These are phyloP conservation scores for Tricholoma saponaceum DNA, from an alignment of 768 basidiomycete species.

Conservation along the genomic window DNA sequence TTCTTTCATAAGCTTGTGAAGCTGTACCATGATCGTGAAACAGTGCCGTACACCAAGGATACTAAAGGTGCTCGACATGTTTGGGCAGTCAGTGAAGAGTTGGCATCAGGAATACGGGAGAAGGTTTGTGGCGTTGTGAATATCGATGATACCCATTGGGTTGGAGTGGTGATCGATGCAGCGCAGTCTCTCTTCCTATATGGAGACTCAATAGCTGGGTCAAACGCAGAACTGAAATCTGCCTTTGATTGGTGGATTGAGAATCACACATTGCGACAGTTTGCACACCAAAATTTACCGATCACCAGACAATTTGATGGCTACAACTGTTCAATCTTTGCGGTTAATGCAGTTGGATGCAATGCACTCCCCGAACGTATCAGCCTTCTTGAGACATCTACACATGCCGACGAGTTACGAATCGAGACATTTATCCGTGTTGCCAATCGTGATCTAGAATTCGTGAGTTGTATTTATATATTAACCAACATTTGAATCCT, in stretches of 20 bases:
- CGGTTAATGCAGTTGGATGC: background rate
- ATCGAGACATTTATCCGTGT: background rate
- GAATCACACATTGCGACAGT: background rate
- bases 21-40: background rate
- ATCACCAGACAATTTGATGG: too few relatives aligned
- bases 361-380: background rate
- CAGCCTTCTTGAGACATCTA: background rate
- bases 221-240: background rate
- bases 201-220: background rate
- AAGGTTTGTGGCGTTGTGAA: background rate
- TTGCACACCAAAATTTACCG: background rate
- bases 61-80: too few relatives aligned
- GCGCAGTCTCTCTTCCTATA: background rate
- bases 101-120: background rate
- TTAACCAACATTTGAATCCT: background rate
- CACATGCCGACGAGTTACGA: background rate
- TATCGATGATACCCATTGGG: background rate
- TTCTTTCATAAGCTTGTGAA: background rate
- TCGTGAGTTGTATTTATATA: background rate
- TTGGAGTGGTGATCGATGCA: background rate
- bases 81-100: constrained; percentile 1
- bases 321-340: too few relatives aligned
- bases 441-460: background rate
- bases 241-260: background rate
- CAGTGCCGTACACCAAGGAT: too few relatives aligned